phyloP scores from a whole-genome alignment of 495 filamentous ascomycete genomes.

The Amphirosellinia nigrospora region DNA sequence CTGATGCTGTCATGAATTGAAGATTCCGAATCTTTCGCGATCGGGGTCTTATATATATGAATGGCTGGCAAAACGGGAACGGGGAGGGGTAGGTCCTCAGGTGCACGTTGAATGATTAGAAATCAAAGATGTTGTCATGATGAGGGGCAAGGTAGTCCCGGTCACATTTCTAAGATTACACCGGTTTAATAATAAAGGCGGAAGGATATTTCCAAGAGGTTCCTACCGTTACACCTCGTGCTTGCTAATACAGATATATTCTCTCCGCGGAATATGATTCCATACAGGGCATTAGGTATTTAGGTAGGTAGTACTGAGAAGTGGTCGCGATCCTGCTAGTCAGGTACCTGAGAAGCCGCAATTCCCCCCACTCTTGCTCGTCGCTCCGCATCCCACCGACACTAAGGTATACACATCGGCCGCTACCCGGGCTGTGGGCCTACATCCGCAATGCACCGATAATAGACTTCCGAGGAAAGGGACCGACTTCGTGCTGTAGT shows the following conservation, averaged over 20 bases:
- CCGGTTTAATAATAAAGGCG: not conserved
- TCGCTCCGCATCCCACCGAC: not conserved
- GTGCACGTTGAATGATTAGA: constrained; percentile 26
- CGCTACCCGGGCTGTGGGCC: constrained; percentile 2
- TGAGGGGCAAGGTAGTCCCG: constrained; percentile 13
- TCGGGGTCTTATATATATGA: constrained; percentile 27
- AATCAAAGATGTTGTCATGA: constrained; percentile 27
- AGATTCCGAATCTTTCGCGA: constrained; percentile 9
- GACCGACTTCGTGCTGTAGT: too few relatives aligned
- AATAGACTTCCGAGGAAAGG: not conserved
- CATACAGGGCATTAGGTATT: too few relatives aligned
- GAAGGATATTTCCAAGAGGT: not conserved
- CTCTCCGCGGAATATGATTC: not conserved
- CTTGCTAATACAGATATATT: constrained; percentile 8
- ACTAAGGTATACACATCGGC: too few relatives aligned
- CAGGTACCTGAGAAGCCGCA: not conserved
- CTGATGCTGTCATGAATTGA: constrained; percentile 25
- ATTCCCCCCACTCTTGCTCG: not conserved
- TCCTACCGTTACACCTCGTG: not conserved
- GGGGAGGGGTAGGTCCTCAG: not conserved
- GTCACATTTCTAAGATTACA: not conserved
- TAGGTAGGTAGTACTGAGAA: too few relatives aligned
- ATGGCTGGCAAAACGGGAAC: not conserved
- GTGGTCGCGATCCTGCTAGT: not conserved
- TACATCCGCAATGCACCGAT: not conserved